Evolutionary conservation across 2,329 filamentous ascomycete species (phyloP).

Genomic region (Dichotomopilus funicola): DNA sequence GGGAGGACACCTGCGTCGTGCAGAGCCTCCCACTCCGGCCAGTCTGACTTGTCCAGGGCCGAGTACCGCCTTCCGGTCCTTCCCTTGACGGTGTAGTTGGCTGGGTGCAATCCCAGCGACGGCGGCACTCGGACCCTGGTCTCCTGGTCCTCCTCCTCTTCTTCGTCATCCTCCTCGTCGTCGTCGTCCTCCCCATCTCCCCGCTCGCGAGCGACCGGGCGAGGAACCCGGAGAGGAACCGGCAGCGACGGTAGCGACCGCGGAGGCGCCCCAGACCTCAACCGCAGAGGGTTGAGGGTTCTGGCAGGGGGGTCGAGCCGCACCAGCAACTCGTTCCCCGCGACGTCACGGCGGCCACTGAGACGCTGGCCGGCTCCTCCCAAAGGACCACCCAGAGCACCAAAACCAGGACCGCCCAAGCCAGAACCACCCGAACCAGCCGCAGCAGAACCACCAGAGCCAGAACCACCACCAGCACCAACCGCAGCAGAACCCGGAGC

Average conservation of each 20-base stretch:
- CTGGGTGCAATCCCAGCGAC: background rate
- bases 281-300: conserved; percentile 7
- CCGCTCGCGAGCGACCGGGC: too few species aligned
- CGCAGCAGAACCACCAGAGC: too few species aligned
- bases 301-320: conserved; percentile 2
- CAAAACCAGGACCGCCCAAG: too few species aligned
- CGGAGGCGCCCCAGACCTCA: background rate
- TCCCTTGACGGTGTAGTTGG: background rate
- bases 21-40: background rate
- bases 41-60: background rate
- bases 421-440: too few species aligned
- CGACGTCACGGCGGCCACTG: background rate
- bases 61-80: background rate
- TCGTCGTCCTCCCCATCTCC: too few species aligned
- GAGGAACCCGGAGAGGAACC: too few species aligned
- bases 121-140: background rate
- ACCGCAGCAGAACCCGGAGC: too few species aligned
- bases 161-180: too few species aligned
- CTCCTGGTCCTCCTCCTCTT: too few species aligned
- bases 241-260: too few species aligned
- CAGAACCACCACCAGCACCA: too few species aligned
- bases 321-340: background rate
- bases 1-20: background rate
- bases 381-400: background rate
- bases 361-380: conserved; percentile 1